Percentiles rank a stretch among this genome's conserved stretches.
These are phyloP conservation scores for Globisporangium uncinulatum DNA, from an alignment of 352 stramenopile species.

Conservation along the genomic window DNA sequence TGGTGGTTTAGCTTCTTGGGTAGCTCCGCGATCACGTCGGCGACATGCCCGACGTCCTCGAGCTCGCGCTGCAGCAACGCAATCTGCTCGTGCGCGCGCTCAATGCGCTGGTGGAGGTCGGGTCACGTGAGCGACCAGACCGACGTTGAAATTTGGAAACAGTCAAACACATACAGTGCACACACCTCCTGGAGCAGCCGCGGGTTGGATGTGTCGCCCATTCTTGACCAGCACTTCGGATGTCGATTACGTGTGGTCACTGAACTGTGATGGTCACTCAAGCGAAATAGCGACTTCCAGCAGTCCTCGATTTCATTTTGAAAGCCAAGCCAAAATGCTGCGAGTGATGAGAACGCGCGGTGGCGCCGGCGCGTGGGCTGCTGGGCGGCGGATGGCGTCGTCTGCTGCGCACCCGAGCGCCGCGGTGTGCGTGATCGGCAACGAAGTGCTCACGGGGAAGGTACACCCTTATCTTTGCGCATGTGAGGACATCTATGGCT, in stretches of 20 bases:
- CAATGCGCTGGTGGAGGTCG: conserved; percentile 36
- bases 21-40: conserved; percentile 50
- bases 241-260: too few relatives aligned
- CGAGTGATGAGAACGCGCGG: too few relatives aligned
- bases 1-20: conserved; percentile 73
- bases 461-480: conserved; percentile 16
- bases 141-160: neutral
- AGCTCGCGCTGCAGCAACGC: conserved; percentile 46
- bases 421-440: conserved; percentile 75
- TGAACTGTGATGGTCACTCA: too few relatives aligned
- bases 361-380: too few relatives aligned
- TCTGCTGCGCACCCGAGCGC: too few relatives aligned
- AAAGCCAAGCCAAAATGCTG: too few relatives aligned
- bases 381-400: too few relatives aligned
- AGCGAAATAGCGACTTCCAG: too few relatives aligned
- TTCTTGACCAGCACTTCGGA: too few relatives aligned
- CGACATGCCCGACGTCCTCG: conserved; percentile 46
- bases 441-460: conserved; percentile 85
- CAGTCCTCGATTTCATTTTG: too few relatives aligned
- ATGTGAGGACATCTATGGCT: too few relatives aligned
- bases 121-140: neutral
- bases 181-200: conserved; percentile 56
- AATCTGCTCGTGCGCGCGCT: conserved; percentile 46
- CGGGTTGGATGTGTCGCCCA: conserved; percentile 47
- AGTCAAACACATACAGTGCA: neutral